A percentile compares a stretch with the other conserved stretches of the same genome.
phyloP scores from a whole-genome alignment of 495 filamentous ascomycete species.

The Stereocaulon alpinum region DNA sequence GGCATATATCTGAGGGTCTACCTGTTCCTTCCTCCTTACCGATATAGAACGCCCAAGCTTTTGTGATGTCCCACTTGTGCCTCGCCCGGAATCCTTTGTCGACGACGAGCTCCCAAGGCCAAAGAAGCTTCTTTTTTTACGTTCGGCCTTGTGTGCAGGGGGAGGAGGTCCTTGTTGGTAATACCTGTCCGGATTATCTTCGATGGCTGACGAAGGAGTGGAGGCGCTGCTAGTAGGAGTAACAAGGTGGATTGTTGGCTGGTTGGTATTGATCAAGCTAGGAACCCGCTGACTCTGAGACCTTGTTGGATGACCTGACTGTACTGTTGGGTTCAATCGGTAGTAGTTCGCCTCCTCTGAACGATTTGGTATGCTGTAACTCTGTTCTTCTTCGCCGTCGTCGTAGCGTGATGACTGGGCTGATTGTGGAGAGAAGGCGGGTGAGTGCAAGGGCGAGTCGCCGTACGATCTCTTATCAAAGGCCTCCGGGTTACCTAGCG shows the following conservation, averaged over 20 bases:
- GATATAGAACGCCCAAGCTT: slow-evolving; percentile 23
- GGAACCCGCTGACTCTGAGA: slow-evolving; percentile 20
- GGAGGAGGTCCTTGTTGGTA: slow-evolving; percentile 18
- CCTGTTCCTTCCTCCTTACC: slow-evolving; percentile 17
- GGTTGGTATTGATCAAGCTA: slow-evolving; percentile 16
- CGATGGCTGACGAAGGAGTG: slow-evolving; percentile 15
- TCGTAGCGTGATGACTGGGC: slow-evolving; percentile 5
- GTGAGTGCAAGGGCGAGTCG: slow-evolving; percentile 20
- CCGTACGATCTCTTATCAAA: slow-evolving; percentile 4
- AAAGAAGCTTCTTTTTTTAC: slow-evolving; percentile 22
- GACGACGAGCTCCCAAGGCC: slow-evolving; percentile 19
- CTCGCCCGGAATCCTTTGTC: slow-evolving; percentile 14
- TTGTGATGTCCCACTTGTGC: slow-evolving; percentile 3
- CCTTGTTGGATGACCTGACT: slow-evolving; percentile 13
- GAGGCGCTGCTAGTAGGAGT: slow-evolving; percentile 17
- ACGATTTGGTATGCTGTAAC: slow-evolving; percentile 11
- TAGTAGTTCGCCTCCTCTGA: slow-evolving; percentile 17
- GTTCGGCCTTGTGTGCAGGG: slow-evolving; percentile 20
- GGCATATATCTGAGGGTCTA: slow-evolving; percentile 7
- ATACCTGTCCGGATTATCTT: slow-evolving; percentile 22
- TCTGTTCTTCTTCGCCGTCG: slow-evolving; percentile 14
- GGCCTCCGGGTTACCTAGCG: slow-evolving; percentile 1
- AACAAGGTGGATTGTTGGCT: slow-evolving; percentile 22
- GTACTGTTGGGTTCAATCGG: slow-evolving; percentile 2
- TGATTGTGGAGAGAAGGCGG: slow-evolving; percentile 17